Evolutionary conservation across 2,329 filamentous ascomycete species (phyloP), one percentile per base, ranked within the genome.

Genomic region (Thelonectria olida): DNA sequence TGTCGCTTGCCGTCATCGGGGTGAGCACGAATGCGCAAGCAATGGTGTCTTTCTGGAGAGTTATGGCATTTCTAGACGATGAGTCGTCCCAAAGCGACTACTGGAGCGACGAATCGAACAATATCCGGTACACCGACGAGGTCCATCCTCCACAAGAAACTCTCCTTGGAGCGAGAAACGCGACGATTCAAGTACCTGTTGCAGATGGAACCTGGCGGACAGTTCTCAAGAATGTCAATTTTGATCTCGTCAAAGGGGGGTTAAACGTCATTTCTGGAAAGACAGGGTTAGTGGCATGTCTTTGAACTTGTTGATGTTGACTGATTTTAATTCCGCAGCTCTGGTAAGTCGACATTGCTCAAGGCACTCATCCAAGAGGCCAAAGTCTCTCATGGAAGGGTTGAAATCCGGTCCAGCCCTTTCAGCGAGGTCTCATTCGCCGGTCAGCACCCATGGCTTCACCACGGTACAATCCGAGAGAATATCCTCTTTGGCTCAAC

Each of bases 401-500:
- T n/a, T n/a, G n/a, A n/a, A n/a, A n/a, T 52, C 8, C 48, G 55
- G 10, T 52, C 28, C 4, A 20, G 20, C 19, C 47, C 38, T 9
- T 45, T 38, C n/a, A 27, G n/a, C n/a, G n/a, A n/a, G n/a, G n/a
- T 58, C 6, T 51, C 56, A 17, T 59, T 53, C 19, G 56, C 41
- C 8, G 13, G 25, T 1, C 56, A 92, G 71, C 90, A 90, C 15
- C 90, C 90, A 0, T 93, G 90, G 90, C 91, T 93, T 51, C 90
- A 92, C 69, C 92, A 93, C 66, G 88, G 88, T 0, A 90, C 85
- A 2, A 88, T 94, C 58, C 87, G 83, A 61, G 86, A 91, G 17
- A 93, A 93, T 66, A 88, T 93, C 41, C 74, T 91, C 0, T 93
- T 92, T n/a, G n/a, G n/a, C 63, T 90, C 90, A 1, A 89, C 90